Conservation (phyloP, 2,329 filamentous ascomycete species). For the Dichotomopilus funicola region DNA sequence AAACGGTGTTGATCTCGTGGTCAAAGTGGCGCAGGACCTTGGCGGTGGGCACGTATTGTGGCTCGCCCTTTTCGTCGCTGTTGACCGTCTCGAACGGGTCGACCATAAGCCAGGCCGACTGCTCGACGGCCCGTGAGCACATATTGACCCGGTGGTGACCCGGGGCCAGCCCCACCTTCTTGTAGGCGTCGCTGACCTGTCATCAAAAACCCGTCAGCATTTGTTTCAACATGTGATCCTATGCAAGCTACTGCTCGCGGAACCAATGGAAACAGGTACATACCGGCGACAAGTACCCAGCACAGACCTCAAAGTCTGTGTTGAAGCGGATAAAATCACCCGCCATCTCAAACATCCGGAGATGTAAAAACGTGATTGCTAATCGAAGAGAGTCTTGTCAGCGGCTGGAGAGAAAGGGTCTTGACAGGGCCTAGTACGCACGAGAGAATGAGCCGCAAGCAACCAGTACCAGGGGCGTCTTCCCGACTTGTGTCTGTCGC, state of each 20-base stretch:
- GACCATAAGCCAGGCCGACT: conserved; percentile 77
- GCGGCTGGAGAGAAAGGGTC: not conserved
- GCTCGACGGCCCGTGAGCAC: conserved; percentile 74
- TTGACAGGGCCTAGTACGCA: conserved; percentile 10
- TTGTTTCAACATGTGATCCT: not conserved
- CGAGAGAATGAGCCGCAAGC: conserved; percentile 33
- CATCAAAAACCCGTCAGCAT: not conserved
- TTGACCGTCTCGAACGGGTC: conserved; percentile 79
- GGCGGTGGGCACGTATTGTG: conserved; percentile 81
- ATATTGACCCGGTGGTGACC: conserved; percentile 72
- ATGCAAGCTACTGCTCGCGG: not conserved
- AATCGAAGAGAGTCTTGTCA: conserved; percentile 5
- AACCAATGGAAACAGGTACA: not conserved
- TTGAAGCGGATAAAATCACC: conserved; percentile 34
- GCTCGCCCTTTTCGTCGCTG: conserved; percentile 40
- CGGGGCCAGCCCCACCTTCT: conserved; percentile 71
- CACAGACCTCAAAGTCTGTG: conserved; percentile 68
- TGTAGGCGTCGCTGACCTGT: conserved; percentile 47
- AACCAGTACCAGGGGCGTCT: conserved; percentile 31
- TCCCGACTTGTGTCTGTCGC: conserved; percentile 23
- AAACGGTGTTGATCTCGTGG: conserved; percentile 75
- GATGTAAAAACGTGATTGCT: conserved; percentile 28
- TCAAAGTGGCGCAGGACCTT: conserved; percentile 88
- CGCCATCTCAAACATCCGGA: conserved; percentile 35
- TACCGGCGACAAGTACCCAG: conserved; percentile 74